A percentile compares a stretch with the other conserved stretches of the same genome.
Evolutionary conservation across 1,139 yeast genomes (phyloP).

Genomic region (Scheffersomyces stambukii): DNA sequence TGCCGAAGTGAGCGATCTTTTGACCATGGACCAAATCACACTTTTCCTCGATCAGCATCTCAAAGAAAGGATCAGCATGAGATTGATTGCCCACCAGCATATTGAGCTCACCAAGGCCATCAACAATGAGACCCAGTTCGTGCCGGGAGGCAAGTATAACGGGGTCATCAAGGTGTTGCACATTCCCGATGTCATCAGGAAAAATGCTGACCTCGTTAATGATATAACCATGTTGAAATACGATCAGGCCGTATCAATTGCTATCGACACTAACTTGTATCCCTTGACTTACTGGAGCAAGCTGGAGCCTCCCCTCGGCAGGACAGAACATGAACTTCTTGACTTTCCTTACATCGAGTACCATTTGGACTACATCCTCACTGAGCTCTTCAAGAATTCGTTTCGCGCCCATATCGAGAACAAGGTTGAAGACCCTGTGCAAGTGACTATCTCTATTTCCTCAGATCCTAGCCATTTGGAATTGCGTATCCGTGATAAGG

Average conservation of each 20-base stretch:
- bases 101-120: constrained; percentile 49
- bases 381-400: constrained; percentile 84
- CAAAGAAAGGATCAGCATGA: constrained; percentile 78
- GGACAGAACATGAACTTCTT: constrained; percentile 17
- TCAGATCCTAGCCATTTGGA: constrained; percentile 41
- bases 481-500: constrained; percentile 76
- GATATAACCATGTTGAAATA: constrained; percentile 80
- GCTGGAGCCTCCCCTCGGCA: constrained; percentile 21
- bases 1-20: constrained; percentile 60
- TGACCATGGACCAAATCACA: constrained; percentile 50
- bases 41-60: constrained; percentile 71
- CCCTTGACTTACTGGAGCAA: constrained; percentile 33
- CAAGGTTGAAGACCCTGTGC: constrained; percentile 54
- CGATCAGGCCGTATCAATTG: constrained; percentile 62
- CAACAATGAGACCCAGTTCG: constrained; percentile 19
- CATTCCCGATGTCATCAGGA: constrained; percentile 55
- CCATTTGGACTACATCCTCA: constrained; percentile 81
- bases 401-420: constrained; percentile 83
- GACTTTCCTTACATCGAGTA: constrained; percentile 77
- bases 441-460: constrained; percentile 61
- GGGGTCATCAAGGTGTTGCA: constrained; percentile 70
- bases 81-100: constrained; percentile 83
- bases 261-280: constrained; percentile 45
- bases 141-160: constrained; percentile 42
- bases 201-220: constrained; percentile 70